A percentile compares a stretch with the other conserved stretches of the same genome.
These are phyloP conservation scores for Ganoderma lingzhi DNA, from an alignment of 1,284 basidiomycete species.

Conservation along the genomic window DNA sequence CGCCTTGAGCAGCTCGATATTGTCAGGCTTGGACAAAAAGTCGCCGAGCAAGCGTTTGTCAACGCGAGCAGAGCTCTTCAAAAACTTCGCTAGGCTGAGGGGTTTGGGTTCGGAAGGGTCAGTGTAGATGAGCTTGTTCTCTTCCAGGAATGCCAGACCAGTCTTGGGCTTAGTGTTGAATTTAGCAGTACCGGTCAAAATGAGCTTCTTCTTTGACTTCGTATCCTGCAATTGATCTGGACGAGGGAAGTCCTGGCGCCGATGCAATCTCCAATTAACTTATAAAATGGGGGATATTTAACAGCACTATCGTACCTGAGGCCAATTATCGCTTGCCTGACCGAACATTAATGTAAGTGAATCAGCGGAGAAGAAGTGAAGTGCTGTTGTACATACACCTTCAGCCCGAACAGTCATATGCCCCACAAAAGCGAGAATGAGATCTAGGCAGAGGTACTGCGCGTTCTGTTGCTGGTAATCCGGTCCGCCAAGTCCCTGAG, in stretches of 20 bases:
- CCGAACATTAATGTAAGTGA: slow-evolving; percentile 21
- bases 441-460: slow-evolving; percentile 91
- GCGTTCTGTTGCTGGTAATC: slow-evolving; percentile 79
- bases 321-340: slow-evolving; percentile 64
- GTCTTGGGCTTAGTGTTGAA: slow-evolving; percentile 98
- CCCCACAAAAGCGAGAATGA: slow-evolving; percentile 87
- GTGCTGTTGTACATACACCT: slow-evolving; percentile 56
- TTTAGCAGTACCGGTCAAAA: slow-evolving; percentile 84
- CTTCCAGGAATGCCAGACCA: slow-evolving; percentile 91
- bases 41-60: slow-evolving; percentile 97
- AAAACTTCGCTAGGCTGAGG: slow-evolving; percentile 81
- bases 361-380: slow-evolving; percentile 16
- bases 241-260: slow-evolving; percentile 57
- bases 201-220: slow-evolving; percentile 89
- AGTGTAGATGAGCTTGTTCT: slow-evolving; percentile 84
- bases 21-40: slow-evolving; percentile 91
- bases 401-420: slow-evolving; percentile 88
- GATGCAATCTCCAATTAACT: neutral
- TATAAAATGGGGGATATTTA: too few species aligned
- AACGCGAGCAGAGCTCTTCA: slow-evolving; percentile 86
- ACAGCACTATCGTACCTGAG: slow-evolving; percentile 50
- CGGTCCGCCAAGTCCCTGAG: slow-evolving; percentile 63
- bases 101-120: slow-evolving; percentile 65
- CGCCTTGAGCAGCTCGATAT: slow-evolving; percentile 84
- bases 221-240: slow-evolving; percentile 70